phyloP scores from a whole-genome alignment of 202 grass and related monocot species.

The Tripidium arundinaceum region DNA sequence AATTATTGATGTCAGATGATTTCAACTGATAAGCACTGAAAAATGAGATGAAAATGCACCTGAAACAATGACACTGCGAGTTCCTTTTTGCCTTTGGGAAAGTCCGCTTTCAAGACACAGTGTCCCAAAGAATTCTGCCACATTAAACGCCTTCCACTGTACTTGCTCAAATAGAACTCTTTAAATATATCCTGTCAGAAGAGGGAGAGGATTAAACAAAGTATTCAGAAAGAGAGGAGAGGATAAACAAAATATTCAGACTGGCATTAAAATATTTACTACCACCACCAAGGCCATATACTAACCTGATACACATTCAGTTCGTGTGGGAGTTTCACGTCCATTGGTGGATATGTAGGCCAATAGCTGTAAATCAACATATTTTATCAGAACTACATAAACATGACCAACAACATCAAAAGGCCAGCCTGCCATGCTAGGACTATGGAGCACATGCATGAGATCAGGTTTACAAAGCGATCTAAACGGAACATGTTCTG shows the following conservation, averaged over 20 bases:
- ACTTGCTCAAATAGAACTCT: slow-evolving; percentile 99
- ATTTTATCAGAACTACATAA: slow-evolving; percentile 26
- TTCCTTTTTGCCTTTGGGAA: slow-evolving; percentile 99
- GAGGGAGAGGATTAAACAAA: background rate
- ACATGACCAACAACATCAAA: slow-evolving; percentile 25
- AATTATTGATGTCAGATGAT: background rate
- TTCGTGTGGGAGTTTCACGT: slow-evolving; percentile 92
- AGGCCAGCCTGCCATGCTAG: background rate
- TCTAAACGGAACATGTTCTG: background rate
- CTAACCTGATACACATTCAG: slow-evolving; percentile 62
- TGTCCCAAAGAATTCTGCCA: slow-evolving; percentile 99
- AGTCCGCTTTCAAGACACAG: slow-evolving; percentile 94
- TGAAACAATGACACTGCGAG: slow-evolving; percentile 96
- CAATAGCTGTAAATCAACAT: slow-evolving; percentile 74
- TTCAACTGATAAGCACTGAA: slow-evolving; percentile 18
- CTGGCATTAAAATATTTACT: slow-evolving; percentile 1
- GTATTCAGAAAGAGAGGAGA: background rate
- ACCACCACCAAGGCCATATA: background rate
- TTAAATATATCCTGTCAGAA: slow-evolving; percentile 92
- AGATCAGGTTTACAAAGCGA: slow-evolving; percentile 8
- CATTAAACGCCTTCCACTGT: slow-evolving; percentile 95
- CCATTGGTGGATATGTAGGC: slow-evolving; percentile 99
- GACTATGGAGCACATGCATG: background rate
- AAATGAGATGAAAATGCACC: slow-evolving; percentile 40
- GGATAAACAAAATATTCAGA: background rate